phyloP scores from a whole-genome alignment of 164 flowering plant genomes.

The Buxus sempervirens region DNA sequence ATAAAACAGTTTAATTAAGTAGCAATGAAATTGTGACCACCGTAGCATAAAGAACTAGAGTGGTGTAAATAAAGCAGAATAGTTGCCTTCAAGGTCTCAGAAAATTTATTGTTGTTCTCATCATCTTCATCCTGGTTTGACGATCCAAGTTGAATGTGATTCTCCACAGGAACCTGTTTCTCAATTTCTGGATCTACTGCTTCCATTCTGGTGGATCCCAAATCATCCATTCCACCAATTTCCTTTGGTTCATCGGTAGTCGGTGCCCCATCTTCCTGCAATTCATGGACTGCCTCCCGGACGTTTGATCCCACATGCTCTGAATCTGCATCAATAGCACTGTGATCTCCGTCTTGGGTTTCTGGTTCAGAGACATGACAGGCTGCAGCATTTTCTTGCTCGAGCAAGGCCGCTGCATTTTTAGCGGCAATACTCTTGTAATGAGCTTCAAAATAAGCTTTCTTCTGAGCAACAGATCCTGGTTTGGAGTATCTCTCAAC shows the following conservation, averaged over 20 bases:
- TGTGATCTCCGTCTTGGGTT: slow-evolving; percentile 2
- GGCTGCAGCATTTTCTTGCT: slow-evolving; percentile 32
- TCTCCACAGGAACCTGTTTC: slow-evolving; percentile 18
- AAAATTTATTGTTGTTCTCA: slow-evolving; percentile 9
- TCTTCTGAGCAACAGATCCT: slow-evolving; percentile 83
- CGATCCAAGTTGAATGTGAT: slow-evolving; percentile 13
- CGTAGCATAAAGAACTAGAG: not conserved
- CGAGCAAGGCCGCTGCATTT: slow-evolving; percentile 48
- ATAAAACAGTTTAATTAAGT: not conserved
- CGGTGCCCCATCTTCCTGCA: slow-evolving; percentile 5
- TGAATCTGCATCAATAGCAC: slow-evolving; percentile 10
- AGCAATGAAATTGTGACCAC: not conserved
- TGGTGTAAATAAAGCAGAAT: not conserved
- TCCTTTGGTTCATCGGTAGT: not conserved
- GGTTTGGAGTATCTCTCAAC: slow-evolving; percentile 64
- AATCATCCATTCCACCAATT: slow-evolving; percentile 11
- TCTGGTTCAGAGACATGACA: slow-evolving; percentile 13
- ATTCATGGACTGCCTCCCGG: slow-evolving; percentile 12
- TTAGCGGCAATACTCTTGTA: slow-evolving; percentile 59
- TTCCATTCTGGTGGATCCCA: slow-evolving; percentile 17
- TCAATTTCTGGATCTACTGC: slow-evolving; percentile 12
- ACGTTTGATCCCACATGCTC: slow-evolving; percentile 9
- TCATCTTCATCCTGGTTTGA: slow-evolving; percentile 17
- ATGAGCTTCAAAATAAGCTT: slow-evolving; percentile 86
- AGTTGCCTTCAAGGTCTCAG: not conserved